phyloP scores from a whole-genome alignment of 2,329 filamentous ascomycete species.

The Cercospora sp. region DNA sequence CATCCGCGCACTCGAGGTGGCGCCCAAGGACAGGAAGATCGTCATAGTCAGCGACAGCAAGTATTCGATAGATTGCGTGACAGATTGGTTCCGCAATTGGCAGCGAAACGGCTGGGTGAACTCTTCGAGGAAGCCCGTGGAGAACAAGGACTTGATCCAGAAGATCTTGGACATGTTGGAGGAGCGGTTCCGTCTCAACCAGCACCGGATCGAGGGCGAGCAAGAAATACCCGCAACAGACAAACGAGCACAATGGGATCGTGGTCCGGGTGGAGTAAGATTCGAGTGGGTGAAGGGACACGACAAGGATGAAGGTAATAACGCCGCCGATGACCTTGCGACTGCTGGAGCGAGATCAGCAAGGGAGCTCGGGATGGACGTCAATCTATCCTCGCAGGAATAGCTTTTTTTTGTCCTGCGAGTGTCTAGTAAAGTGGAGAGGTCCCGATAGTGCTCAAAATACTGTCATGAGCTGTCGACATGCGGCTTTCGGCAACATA shows the following conservation, averaged over 20 bases:
- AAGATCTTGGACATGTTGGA: constrained; percentile 70
- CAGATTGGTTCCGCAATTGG: constrained; percentile 80
- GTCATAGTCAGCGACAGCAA: constrained; percentile 85
- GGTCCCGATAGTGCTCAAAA: too few species aligned
- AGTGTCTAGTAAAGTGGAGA: too few species aligned
- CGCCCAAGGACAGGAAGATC: constrained; percentile 66
- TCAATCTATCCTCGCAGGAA: constrained; percentile 8
- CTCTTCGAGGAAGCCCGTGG: constrained; percentile 67
- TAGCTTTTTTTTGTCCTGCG: neutral
- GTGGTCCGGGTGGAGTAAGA: constrained; percentile 43
- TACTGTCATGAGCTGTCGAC: too few species aligned
- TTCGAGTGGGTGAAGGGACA: constrained; percentile 95
- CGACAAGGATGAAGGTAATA: constrained; percentile 69
- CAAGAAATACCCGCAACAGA: constrained; percentile 16
- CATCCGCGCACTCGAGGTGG: constrained; percentile 75
- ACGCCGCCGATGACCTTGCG: constrained; percentile 76
- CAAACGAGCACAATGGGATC: constrained; percentile 36
- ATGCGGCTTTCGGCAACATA: neutral
- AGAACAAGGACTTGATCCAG: constrained; percentile 83
- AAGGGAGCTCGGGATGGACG: constrained; percentile 30
- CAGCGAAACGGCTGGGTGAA: constrained; percentile 75
- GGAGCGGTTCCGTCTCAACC: constrained; percentile 47
- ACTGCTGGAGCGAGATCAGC: constrained; percentile 61
- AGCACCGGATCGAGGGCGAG: constrained; percentile 30
- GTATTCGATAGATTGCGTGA: constrained; percentile 88